phyloP scores from a whole-genome alignment of 192 early-diverging fungal species.

The Pilaira anomala region DNA sequence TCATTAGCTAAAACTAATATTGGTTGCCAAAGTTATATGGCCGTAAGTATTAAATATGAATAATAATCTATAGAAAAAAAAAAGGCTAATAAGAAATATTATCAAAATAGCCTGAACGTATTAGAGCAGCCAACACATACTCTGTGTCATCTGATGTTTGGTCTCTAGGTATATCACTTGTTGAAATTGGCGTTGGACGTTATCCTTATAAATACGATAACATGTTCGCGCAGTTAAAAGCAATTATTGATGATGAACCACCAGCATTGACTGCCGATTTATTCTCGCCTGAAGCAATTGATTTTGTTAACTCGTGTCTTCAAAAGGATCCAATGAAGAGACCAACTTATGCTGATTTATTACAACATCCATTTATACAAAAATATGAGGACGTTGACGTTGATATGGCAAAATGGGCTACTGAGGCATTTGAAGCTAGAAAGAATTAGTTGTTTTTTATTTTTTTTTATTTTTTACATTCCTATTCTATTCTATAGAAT shows the following conservation, averaged over 20 bases:
- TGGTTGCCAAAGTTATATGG: constrained; percentile 95
- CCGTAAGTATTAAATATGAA: constrained; percentile 50
- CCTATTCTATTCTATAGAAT: too few relatives aligned
- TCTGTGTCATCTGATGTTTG: constrained; percentile 91
- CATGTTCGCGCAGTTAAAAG: constrained; percentile 84
- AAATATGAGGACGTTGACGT: constrained; percentile 61
- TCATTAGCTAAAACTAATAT: constrained; percentile 92
- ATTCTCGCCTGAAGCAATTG: constrained; percentile 67
- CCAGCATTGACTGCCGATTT: constrained; percentile 63
- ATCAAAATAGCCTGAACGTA: constrained; percentile 77
- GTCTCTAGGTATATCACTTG: constrained; percentile 84
- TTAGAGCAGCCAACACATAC: constrained; percentile 66
- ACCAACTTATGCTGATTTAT: constrained; percentile 72
- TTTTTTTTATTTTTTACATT: too few relatives aligned
- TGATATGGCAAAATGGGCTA: constrained; percentile 84
- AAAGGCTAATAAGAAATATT: neutral
- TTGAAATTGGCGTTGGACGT: constrained; percentile 79
- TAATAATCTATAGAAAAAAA: neutral
- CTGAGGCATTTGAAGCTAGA: constrained; percentile 36
- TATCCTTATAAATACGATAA: constrained; percentile 79
- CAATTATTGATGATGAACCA: constrained; percentile 78
- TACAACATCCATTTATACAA: constrained; percentile 76
- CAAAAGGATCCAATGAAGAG: constrained; percentile 67
- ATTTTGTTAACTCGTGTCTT: constrained; percentile 78
- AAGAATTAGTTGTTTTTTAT: too few relatives aligned